Percentiles rank a stretch among this genome's conserved stretches.
These are phyloP conservation scores for Trichosporon faecale DNA, from an alignment of 1,284 basidiomycete genomes.

Conservation along the genomic window DNA sequence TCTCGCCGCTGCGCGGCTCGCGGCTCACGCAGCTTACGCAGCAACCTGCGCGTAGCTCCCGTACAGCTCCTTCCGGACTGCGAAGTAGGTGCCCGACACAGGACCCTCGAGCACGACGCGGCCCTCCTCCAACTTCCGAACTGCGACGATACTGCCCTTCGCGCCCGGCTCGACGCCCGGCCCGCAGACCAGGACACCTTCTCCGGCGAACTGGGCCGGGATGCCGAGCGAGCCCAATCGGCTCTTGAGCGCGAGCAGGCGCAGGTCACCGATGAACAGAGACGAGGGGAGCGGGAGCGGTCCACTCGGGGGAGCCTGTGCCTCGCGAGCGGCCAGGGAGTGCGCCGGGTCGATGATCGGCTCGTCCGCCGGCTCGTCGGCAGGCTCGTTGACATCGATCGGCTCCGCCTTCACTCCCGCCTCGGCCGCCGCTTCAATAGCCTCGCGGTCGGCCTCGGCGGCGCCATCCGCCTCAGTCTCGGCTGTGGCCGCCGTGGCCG, in stretches of 20 bases:
- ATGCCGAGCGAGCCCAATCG: constrained; percentile 70
- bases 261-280: constrained; percentile 92
- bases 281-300: constrained; percentile 73
- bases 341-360: neutral
- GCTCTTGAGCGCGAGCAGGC: constrained; percentile 77
- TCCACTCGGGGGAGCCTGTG: constrained; percentile 55
- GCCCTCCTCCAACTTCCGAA: constrained; percentile 78
- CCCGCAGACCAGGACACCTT: constrained; percentile 91
- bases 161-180: constrained; percentile 50
- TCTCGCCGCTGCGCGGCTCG: neutral
- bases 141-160: constrained; percentile 71
- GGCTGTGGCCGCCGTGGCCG: constrained; percentile 6
- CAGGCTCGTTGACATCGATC: constrained; percentile 25
- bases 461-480: constrained; percentile 11
- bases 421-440: neutral
- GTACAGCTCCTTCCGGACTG: constrained; percentile 81
- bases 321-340: constrained; percentile 19
- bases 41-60: constrained; percentile 80
- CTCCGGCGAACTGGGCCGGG: constrained; percentile 85
- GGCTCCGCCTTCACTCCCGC: constrained; percentile 22
- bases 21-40: constrained; percentile 11
- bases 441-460: neutral
- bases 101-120: constrained; percentile 83
- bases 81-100: constrained; percentile 82
- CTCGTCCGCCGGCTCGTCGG: constrained; percentile 33